These are phyloP conservation scores for Dictyostelium firmibasis DNA, from an alignment of 78 protist species.

Conservation along the genomic window DNA sequence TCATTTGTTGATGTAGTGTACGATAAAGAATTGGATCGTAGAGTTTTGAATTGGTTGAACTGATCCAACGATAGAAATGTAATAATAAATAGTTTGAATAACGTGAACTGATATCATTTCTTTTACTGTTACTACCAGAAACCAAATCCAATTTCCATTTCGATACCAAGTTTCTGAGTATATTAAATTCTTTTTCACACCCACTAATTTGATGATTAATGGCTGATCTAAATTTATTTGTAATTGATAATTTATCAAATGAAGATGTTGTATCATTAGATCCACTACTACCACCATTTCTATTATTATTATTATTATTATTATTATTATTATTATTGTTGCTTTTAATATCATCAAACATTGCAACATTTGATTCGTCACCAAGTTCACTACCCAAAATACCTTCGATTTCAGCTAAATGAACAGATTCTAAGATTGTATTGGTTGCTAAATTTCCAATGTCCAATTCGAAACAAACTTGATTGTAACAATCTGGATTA, in stretches of 20 bases:
- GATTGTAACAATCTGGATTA: slow-evolving; percentile 80
- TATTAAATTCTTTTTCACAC: slow-evolving; percentile 78
- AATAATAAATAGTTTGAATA: slow-evolving; percentile 81
- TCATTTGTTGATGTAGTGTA: slow-evolving; percentile 85
- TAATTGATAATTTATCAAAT: not conserved
- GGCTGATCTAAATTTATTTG: not conserved
- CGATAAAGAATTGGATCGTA: slow-evolving; percentile 88
- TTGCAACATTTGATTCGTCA: not conserved
- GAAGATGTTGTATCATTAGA: not conserved
- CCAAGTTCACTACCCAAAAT: slow-evolving; percentile 51
- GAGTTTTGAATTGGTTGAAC: slow-evolving; percentile 68
- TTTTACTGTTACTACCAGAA: slow-evolving; percentile 23
- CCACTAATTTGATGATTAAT: slow-evolving; percentile 40
- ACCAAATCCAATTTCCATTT: slow-evolving; percentile 81
- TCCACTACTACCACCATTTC: not conserved
- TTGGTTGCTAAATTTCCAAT: slow-evolving; percentile 82
- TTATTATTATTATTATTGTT: not conserved
- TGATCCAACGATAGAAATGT: slow-evolving; percentile 94
- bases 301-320: not conserved
- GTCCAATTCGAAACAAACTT: slow-evolving; percentile 87
- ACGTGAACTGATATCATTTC: not conserved
- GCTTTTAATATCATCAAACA: not conserved
- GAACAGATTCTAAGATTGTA: slow-evolving; percentile 84
- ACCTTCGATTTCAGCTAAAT: slow-evolving; percentile 74
- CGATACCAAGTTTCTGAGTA: slow-evolving; percentile 75